These are phyloP conservation scores for Barnettozyma vustinii DNA, from an alignment of 805 yeast species.

Conservation along the genomic window DNA sequence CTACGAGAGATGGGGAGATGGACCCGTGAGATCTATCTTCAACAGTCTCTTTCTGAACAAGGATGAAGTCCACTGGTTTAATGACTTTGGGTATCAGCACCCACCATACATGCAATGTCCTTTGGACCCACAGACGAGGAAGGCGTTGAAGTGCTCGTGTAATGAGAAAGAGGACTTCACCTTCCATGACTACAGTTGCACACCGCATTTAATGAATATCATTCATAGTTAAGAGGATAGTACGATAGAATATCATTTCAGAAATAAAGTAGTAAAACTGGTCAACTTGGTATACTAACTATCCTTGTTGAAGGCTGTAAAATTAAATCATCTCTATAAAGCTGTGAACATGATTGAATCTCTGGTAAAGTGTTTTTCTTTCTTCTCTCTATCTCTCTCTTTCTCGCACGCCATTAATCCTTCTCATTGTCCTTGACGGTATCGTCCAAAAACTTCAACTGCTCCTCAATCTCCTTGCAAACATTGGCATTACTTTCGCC, in stretches of 20 bases:
- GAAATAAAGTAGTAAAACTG: neutral
- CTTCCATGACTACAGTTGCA: slow-evolving; percentile 65
- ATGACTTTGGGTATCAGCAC: slow-evolving; percentile 77
- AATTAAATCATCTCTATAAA: no score
- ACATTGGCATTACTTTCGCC: slow-evolving; percentile 36
- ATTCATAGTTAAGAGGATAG: neutral
- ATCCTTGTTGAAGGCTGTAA: no score
- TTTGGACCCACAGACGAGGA: slow-evolving; percentile 51
- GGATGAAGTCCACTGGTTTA: slow-evolving; percentile 65
- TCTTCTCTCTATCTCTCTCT: neutral
- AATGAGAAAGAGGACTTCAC: slow-evolving; percentile 68
- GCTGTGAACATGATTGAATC: no score
- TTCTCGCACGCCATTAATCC: slow-evolving; percentile 10
- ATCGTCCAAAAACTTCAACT: slow-evolving; percentile 36
- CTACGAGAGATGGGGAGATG: slow-evolving; percentile 92
- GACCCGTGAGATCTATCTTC: slow-evolving; percentile 81
- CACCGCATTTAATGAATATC: slow-evolving; percentile 46
- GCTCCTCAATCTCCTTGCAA: slow-evolving; percentile 46
- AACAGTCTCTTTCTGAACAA: slow-evolving; percentile 65
- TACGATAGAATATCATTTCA: neutral
- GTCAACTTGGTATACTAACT: no score
- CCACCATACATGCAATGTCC: slow-evolving; percentile 78
- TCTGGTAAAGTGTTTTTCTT: neutral
- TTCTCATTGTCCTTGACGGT: slow-evolving; percentile 34
- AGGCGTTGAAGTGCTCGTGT: slow-evolving; percentile 64